Base-by-base conservation (phyloP, 208 protist genomes). In the Acanthamoeba culbertsoni region DNA sequence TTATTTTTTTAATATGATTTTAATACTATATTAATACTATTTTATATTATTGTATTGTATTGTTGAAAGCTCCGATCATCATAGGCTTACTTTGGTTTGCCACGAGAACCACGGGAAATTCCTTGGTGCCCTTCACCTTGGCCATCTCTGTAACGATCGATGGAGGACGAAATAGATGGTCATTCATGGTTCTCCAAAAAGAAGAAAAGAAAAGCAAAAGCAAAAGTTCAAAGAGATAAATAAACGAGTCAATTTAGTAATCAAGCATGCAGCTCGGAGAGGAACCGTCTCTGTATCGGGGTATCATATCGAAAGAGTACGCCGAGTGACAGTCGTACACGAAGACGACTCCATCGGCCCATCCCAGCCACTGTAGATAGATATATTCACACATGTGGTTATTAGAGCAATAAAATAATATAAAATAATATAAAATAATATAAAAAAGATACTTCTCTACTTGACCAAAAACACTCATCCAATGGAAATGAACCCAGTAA, bases 121-220 rank as follows among this genome's bases (percentile, higher is more conserved):
- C 88, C 42, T 93, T 82, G 20, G 68, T 93, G 45, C 73, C 73
- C 73, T 55, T 84, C 42, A 84, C 73, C 45, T 84, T 84, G 45
- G 45, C 73, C 73, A 84, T 84, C 23, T 84, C 73, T 84, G 33
- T 0, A 65, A 48, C 7, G n/a, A 16, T 18, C 31, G 16, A 89
- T 40, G 37, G 16, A 40, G 63, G 6, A 16, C n/a, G 16, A 23
- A 63, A 57, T 18, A 40, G 26, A 33, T 55, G 31, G 1, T 28
- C 14, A 26, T 7, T 75, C 8, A 16, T 75, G 31, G 65, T 8
- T 45, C n/a, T 57, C 31, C 16, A 23, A 20, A 23, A 26, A 43
- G 12, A 4, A 43, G 12, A 46, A 31, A 18, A 37, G 75, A 28
- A 53, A 59, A 33, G n/a, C n/a, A n/a, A n/a, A n/a, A n/a, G n/a